These are phyloP conservation scores for Wolfiporia cocos DNA, from an alignment of 1,284 basidiomycete species.

Conservation along the genomic window DNA sequence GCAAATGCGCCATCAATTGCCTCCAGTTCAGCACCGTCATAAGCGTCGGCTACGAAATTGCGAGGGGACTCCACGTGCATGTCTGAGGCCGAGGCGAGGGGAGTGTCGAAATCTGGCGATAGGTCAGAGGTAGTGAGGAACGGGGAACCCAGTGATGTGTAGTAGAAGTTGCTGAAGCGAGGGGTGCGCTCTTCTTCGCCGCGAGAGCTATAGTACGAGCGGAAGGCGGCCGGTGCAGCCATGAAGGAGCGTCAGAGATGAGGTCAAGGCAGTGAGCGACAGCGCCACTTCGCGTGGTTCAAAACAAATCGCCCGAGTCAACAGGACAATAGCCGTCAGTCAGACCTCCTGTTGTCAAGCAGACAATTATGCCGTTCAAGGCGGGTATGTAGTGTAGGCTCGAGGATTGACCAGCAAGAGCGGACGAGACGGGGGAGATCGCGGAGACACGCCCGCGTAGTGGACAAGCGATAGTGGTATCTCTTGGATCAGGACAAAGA, in stretches of 20 bases:
- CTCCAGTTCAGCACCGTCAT: conserved; percentile 28
- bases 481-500: too few species aligned
- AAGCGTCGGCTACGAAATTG: conserved; percentile 8
- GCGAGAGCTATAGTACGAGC: not conserved
- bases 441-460: too few species aligned
- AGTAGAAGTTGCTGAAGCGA: conserved; percentile 25
- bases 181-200: conserved; percentile 15
- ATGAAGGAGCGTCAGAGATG: not conserved
- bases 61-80: too few species aligned
- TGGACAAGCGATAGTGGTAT: too few species aligned
- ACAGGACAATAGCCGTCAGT: too few species aligned
- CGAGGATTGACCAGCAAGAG: too few species aligned
- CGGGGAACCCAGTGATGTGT: conserved; percentile 26
- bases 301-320: too few species aligned
- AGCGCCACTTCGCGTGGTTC: too few species aligned
- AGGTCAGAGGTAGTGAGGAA: conserved; percentile 28
- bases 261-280: not conserved
- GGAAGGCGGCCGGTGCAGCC: not conserved
- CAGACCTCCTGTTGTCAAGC: too few species aligned
- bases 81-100: conserved; percentile 11
- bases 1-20: conserved; percentile 37
- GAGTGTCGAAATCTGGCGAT: conserved; percentile 16
- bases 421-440: too few species aligned
- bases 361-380: too few species aligned
- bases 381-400: too few species aligned